phyloP scores from a whole-genome alignment of 768 basidiomycete genomes.

The Mycena rosella region DNA sequence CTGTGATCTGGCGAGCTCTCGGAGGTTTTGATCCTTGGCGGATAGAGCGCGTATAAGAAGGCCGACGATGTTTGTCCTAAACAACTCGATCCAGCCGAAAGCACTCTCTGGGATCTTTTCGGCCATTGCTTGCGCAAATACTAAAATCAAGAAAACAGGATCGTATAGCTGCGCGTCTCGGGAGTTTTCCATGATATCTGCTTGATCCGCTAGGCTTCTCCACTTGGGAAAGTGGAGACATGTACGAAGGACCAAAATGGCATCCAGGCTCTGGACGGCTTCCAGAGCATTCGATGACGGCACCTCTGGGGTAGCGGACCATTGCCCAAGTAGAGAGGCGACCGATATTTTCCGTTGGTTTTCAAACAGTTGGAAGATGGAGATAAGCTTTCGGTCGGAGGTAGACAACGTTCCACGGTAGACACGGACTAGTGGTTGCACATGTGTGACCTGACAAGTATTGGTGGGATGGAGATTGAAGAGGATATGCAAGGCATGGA shows the following conservation, averaged over 20 bases:
- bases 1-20: constrained; percentile 71
- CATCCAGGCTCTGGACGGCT: constrained; percentile 78
- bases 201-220: constrained; percentile 62
- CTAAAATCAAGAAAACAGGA: constrained; percentile 77
- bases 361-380: constrained; percentile 86
- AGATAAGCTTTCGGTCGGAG: constrained; percentile 76
- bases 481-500: constrained; percentile 70
- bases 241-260: constrained; percentile 75
- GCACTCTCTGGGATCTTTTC: constrained; percentile 70
- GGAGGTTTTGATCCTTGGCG: constrained; percentile 69
- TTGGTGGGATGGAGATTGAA: constrained; percentile 85
- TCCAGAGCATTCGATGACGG: constrained; percentile 67
- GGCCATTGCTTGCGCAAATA: constrained; percentile 76
- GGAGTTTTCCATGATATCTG: constrained; percentile 37
- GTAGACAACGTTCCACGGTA: constrained; percentile 81
- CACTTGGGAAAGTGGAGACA: constrained; percentile 79
- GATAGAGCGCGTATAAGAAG: constrained; percentile 81
- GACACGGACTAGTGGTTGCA: constrained; percentile 80
- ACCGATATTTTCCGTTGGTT: constrained; percentile 73
- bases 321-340: constrained; percentile 70
- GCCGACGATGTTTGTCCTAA: constrained; percentile 83
- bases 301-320: constrained; percentile 66
- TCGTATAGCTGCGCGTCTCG: constrained; percentile 74
- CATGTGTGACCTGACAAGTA: constrained; percentile 87
- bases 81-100: constrained; percentile 87